Conservation (phyloP, 805 yeast genomes). For the Yarrowia sp. region DNA sequence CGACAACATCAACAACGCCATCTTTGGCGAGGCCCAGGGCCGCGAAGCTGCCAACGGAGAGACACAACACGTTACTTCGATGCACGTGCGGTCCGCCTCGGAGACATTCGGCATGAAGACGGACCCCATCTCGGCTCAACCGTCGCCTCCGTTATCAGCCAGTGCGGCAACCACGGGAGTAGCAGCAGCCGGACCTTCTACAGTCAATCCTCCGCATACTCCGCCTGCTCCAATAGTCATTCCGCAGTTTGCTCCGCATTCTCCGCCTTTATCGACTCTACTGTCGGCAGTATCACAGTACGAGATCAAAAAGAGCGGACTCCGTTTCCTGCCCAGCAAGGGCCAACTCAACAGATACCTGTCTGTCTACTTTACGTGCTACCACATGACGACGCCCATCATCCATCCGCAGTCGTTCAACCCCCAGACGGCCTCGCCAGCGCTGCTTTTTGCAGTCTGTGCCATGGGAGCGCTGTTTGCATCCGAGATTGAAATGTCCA, state of each 20-base stretch:
- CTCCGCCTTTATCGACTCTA: conserved; percentile 28
- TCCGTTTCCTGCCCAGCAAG: conserved; percentile 31
- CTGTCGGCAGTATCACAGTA: conserved; percentile 30
- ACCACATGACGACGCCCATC: conserved; percentile 40
- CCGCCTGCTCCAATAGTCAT: conserved; percentile 10
- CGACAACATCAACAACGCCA: conserved; percentile 21
- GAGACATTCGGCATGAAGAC: conserved; percentile 3
- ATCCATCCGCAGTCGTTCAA: conserved; percentile 39
- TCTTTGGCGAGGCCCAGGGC: conserved; percentile 11
- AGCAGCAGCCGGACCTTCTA: not conserved
- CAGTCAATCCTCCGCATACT: not conserved
- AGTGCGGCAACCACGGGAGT: conserved; percentile 29
- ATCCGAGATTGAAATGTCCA: conserved; percentile 35
- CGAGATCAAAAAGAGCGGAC: conserved; percentile 28
- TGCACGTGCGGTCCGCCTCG: conserved; percentile 9
- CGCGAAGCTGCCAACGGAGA: conserved; percentile 3
- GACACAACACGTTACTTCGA: conserved; percentile 3
- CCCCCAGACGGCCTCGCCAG: conserved; percentile 36
- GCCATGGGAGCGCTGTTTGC: conserved; percentile 39
- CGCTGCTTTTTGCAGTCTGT: conserved; percentile 38
- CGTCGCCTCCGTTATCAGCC: conserved; percentile 26
- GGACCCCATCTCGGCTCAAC: conserved; percentile 18
- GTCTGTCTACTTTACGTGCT: conserved; percentile 37
- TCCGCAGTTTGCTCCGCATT: conserved; percentile 27
- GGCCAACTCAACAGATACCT: conserved; percentile 38